Base-by-base conservation (phyloP, 352 stramenopile genomes). In the Phytophthora fragariaefolia region DNA sequence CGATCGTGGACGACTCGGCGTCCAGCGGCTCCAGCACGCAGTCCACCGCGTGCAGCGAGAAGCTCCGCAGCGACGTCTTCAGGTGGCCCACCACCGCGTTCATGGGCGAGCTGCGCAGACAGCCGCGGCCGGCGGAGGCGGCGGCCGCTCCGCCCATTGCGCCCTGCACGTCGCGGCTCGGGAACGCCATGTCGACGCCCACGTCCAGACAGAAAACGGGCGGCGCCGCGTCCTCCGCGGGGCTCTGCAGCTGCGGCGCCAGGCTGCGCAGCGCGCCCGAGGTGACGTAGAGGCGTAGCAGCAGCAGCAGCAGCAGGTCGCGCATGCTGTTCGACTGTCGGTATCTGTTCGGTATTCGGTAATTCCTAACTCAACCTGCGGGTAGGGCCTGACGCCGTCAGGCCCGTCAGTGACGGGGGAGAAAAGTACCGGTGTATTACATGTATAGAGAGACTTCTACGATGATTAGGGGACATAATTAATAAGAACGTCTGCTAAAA, bases 131-230 rank as follows among this genome's bases (percentile, higher is more conserved):
- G 2, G 62, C 63, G 0, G 45, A 53, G 2, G 62, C 28, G 20
- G 48, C 12, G 10, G 12, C 55, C 7, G 53, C 28, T 8, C 47
- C 63, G 12, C 55, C 68, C 63, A 77, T 71, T 17, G 70, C 49
- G 20, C 51, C 43, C 32, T 70, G 23, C 36, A 76, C 58, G 23
- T 71, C 55, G 23, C 18, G 58, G 53, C 62, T 69, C 30, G 68
- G 74, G 47, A 87, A 83, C 38, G 65, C 76, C 52, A 87, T 73
- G 49, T 81, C 79, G 40, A 85, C 28, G 15, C 76, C 79, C 2
- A 79, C 54, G 58, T 87, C 76, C 27, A 76, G 53, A 43, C 76
- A 87, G 61, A 82, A 84, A 3, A 84, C 67, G 12, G 70, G 69
- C 6, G 50, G 58, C 2, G 58, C 54, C 42, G 42, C 30, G 49